These are phyloP conservation scores for Cladosporium sp. DNA, from an alignment of 2,329 filamentous ascomycete species.

Conservation along the genomic window DNA sequence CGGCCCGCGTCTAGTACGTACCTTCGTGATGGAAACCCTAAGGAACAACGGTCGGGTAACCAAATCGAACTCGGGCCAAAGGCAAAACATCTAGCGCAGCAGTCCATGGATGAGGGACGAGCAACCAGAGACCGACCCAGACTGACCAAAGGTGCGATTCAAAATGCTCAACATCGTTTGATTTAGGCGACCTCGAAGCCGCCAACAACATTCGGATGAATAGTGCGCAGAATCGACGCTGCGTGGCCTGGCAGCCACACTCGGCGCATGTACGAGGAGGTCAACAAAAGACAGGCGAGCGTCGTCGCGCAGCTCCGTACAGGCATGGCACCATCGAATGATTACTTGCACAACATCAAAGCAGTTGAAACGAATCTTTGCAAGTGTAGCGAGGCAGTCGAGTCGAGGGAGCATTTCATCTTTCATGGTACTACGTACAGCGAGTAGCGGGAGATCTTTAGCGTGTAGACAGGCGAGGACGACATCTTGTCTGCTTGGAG, in stretches of 20 bases:
- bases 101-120: neutral
- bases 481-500: constrained; percentile 1
- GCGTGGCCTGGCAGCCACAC: neutral
- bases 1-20: too few relatives aligned
- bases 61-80: neutral
- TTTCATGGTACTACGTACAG: neutral
- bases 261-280: neutral
- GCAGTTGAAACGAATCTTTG: neutral
- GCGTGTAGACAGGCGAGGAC: neutral
- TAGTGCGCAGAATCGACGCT: neutral
- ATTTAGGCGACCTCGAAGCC: neutral
- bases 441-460: neutral
- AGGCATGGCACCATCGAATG: constrained; percentile 5
- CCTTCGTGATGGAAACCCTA: too few relatives aligned
- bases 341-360: constrained; percentile 2
- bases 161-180: neutral
- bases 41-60: too few relatives aligned
- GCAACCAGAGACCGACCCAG: neutral
- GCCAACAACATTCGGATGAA: neutral
- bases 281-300: neutral
- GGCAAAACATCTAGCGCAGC: neutral
- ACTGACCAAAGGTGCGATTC: neutral
- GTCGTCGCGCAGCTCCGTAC: neutral
- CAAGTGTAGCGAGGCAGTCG: neutral
- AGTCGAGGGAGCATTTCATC: constrained; percentile 6